phyloP scores from a whole-genome alignment of 345 rosid genomes.

The Aurinia saxatilis region DNA sequence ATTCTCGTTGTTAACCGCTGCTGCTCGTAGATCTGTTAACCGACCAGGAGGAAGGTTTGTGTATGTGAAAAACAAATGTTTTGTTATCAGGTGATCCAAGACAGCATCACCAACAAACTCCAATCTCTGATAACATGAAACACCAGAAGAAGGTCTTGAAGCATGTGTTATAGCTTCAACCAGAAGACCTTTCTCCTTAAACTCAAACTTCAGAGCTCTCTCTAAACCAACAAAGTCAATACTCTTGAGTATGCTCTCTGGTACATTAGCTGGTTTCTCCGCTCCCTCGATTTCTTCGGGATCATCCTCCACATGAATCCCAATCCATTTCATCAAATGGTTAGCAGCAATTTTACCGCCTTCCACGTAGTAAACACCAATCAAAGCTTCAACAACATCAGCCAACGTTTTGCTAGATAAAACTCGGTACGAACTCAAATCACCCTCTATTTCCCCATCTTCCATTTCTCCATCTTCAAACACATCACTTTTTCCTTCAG shows the following conservation, averaged over 20 bases:
- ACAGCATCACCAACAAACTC: conserved; percentile 99
- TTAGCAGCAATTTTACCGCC: conserved; percentile 80
- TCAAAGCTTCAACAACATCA: conserved; percentile 95
- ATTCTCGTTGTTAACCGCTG: conserved; percentile 97
- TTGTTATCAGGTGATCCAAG: conserved; percentile 89
- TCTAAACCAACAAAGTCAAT: conserved; percentile 70
- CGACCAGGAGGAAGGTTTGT: conserved; percentile 94
- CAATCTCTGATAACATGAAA: conserved; percentile 88
- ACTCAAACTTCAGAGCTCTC: conserved; percentile 58
- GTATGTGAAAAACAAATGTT: conserved; percentile 84
- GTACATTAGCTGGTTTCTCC: conserved; percentile 40
- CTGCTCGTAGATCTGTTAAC: conserved; percentile 95
- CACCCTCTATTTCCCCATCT: conserved; percentile 93
- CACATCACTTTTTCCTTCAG: conserved; percentile 29
- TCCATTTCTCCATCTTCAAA: conserved; percentile 73
- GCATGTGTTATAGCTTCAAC: conserved; percentile 97
- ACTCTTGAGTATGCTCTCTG: conserved; percentile 72
- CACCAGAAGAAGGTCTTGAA: conserved; percentile 91
- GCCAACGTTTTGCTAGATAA: conserved; percentile 97
- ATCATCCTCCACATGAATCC: conserved; percentile 78
- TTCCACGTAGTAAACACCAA: conserved; percentile 97
- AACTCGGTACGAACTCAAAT: conserved; percentile 88
- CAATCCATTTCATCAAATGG: conserved; percentile 95
- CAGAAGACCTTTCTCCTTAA: conserved; percentile 52
- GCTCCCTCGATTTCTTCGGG: conserved; percentile 43